Evolutionary conservation across 2,329 filamentous ascomycete genomes (phyloP).

Genomic region (Ceratocystis cacaofunesta): DNA sequence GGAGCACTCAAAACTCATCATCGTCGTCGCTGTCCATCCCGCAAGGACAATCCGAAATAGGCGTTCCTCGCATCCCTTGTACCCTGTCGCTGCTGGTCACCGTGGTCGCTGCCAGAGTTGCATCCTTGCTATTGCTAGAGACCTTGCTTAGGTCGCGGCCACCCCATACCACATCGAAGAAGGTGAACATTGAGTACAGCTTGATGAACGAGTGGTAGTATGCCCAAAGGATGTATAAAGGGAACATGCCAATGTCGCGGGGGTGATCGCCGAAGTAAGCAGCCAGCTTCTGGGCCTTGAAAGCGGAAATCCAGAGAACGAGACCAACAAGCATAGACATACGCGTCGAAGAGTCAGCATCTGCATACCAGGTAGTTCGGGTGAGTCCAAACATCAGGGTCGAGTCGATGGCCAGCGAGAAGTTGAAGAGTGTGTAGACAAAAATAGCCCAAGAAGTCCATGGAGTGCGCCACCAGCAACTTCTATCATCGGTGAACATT

Average conservation of each 20-base stretch:
- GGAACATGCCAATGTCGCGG: constrained; percentile 35
- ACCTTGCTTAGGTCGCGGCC: constrained; percentile 14
- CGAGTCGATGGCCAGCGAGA: constrained; percentile 38
- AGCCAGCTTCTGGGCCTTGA: constrained; percentile 42
- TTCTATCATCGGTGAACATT: constrained; percentile 24
- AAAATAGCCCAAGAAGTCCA: constrained; percentile 45
- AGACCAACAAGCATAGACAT: constrained; percentile 17
- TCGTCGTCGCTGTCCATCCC: not conserved
- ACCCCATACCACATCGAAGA: constrained; percentile 31
- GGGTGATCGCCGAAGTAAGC: constrained; percentile 38
- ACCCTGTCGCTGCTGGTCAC: not conserved
- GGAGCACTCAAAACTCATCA: not conserved
- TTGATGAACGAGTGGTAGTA: constrained; percentile 46
- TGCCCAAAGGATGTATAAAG: constrained; percentile 36
- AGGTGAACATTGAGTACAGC: constrained; percentile 39
- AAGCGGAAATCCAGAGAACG: constrained; percentile 34
- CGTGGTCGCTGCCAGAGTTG: not conserved
- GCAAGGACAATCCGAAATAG: not conserved
- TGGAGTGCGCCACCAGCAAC: constrained; percentile 24
- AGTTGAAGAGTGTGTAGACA: constrained; percentile 38
- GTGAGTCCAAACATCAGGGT: constrained; percentile 25
- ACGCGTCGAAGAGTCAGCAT: not conserved
- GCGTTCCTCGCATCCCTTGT: not conserved
- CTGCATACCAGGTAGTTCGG: constrained; percentile 9
- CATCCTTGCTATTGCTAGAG: not conserved